These are phyloP conservation scores for Haberlea rhodopensis DNA, from an alignment of 257 asterid species.

Conservation along the genomic window DNA sequence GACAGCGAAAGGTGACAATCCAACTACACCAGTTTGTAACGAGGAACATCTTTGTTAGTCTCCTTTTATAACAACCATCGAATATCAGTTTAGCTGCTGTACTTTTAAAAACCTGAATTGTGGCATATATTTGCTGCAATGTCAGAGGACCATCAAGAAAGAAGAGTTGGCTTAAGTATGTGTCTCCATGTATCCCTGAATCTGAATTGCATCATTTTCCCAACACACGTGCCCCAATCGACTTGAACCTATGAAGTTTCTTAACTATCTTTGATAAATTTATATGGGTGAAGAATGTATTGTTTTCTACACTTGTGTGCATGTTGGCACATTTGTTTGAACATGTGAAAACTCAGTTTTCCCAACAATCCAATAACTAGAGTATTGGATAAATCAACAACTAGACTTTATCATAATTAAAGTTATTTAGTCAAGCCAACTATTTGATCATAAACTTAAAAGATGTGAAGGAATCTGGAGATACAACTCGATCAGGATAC, in stretches of 20 bases:
- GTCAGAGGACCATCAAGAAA: background rate
- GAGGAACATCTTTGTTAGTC: background rate
- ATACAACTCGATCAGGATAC: too few species aligned
- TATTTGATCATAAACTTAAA: too few species aligned
- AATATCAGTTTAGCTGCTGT: background rate
- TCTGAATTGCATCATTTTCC: background rate
- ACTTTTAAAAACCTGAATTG: background rate
- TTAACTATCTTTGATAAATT: background rate
- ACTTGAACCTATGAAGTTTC: background rate
- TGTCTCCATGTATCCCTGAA: background rate
- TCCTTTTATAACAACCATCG: background rate
- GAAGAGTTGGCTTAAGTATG: background rate
- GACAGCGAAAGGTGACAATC: conserved; percentile 30
- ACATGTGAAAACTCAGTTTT: too few species aligned
- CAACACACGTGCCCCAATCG: background rate
- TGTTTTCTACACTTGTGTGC: background rate
- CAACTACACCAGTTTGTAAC: conserved; percentile 12
- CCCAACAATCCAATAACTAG: too few species aligned
- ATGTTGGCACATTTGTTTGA: background rate
- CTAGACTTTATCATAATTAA: too few species aligned
- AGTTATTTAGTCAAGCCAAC: too few species aligned
- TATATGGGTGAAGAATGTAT: background rate
- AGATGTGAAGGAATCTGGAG: too few species aligned
- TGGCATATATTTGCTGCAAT: background rate
- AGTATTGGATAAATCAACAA: too few species aligned